Conservation (phyloP, 2,329 filamentous ascomycete genomes). For the Didymella lethalis region DNA sequence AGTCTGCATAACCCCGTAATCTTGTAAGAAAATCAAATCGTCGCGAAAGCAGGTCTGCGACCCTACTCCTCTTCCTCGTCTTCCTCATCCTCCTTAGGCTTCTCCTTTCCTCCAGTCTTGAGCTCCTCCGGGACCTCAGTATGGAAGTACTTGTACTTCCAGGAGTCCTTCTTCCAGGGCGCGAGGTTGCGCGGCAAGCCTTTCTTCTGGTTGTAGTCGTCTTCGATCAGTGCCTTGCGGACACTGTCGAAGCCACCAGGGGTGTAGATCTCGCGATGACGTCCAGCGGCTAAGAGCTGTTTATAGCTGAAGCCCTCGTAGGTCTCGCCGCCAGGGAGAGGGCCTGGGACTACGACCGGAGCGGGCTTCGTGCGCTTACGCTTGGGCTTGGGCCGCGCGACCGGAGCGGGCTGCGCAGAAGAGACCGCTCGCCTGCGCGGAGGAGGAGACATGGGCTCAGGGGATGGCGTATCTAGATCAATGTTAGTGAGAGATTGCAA, state of each 20-base stretch:
- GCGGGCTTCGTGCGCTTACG: background rate
- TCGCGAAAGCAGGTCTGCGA: background rate
- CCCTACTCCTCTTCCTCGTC: background rate
- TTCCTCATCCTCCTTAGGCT: background rate
- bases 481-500: background rate
- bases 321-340: constrained; percentile 10
- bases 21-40: background rate
- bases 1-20: background rate
- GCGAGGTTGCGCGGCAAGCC: constrained; percentile 17
- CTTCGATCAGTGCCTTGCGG: constrained; percentile 29
- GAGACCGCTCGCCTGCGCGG: background rate
- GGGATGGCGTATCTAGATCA: background rate
- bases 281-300: constrained; percentile 27
- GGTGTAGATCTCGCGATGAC: constrained; percentile 24
- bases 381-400: background rate
- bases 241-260: constrained; percentile 20
- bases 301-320: constrained; percentile 29
- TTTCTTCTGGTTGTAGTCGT: constrained; percentile 27
- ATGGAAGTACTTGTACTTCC: background rate
- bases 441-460: background rate
- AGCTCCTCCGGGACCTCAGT: background rate
- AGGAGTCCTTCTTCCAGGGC: background rate
- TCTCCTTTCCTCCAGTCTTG: background rate
- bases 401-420: background rate
- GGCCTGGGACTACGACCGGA: background rate